phyloP scores from a whole-genome alignment of 208 protist genomes.

The Leishmania major region DNA sequence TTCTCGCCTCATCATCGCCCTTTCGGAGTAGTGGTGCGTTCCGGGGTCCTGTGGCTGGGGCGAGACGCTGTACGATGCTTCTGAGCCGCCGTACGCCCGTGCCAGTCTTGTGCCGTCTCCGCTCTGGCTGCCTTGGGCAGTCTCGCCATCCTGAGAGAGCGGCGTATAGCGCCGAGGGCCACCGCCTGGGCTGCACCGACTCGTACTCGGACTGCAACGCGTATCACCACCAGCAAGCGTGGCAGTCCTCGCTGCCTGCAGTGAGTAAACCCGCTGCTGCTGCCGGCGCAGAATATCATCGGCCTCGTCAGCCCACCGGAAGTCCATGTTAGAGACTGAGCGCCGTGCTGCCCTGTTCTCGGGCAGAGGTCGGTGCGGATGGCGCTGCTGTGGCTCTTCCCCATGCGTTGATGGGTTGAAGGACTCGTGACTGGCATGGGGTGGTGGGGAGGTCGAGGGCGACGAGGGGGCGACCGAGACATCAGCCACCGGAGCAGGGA shows the following conservation, averaged over 20 bases:
- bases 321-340: slow-evolving; percentile 41
- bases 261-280: slow-evolving; percentile 39
- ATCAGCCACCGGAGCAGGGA: background rate
- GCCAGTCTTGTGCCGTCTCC: background rate
- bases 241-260: background rate
- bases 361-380: background rate
- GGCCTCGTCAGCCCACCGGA: slow-evolving; percentile 52
- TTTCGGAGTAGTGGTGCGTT: background rate
- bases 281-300: slow-evolving; percentile 42
- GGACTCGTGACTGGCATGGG: background rate
- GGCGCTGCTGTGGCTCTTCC: background rate
- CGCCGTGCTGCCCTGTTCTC: slow-evolving; percentile 6
- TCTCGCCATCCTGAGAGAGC: slow-evolving; percentile 10
- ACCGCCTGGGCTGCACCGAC: slow-evolving; percentile 3
- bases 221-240: background rate
- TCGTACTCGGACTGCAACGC: slow-evolving; percentile 15
- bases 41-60: slow-evolving; percentile 32
- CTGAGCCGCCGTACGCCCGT: background rate
- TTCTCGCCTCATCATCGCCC: background rate
- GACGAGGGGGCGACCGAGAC: background rate
- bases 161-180: background rate
- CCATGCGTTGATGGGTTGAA: background rate
- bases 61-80: slow-evolving; percentile 22
- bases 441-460: background rate
- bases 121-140: background rate